Conservation (phyloP, 1,284 basidiomycete species). For the Omphalotus olearius region DNA sequence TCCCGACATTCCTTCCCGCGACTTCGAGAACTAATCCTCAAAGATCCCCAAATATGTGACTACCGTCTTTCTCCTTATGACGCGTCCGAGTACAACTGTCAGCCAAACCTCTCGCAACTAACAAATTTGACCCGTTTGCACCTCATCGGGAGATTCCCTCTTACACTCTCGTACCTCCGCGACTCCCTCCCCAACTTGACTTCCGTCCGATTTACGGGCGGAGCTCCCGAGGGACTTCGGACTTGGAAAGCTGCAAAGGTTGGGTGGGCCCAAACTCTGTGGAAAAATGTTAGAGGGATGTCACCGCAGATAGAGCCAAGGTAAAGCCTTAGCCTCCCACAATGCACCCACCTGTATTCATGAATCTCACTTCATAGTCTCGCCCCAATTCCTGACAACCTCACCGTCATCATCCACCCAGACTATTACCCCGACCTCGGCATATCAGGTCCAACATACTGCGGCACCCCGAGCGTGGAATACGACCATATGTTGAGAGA, state of each 20-base stretch:
- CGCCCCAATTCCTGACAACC: conserved; percentile 2
- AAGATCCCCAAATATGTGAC: not conserved
- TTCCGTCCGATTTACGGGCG: conserved; percentile 3
- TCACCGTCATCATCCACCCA: conserved; percentile 7
- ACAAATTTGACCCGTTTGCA: conserved; percentile 2
- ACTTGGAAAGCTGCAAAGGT: not conserved
- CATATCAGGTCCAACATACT: not conserved
- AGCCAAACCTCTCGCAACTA: not conserved
- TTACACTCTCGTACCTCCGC: not conserved
- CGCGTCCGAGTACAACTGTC: no score
- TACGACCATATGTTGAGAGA: not conserved
- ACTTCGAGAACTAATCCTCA: not conserved
- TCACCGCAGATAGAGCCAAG: no score
- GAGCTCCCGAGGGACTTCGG: no score
- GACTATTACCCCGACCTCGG: not conserved
- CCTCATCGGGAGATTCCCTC: not conserved
- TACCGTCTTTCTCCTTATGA: no score
- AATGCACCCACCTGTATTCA: not conserved
- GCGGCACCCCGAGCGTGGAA: not conserved
- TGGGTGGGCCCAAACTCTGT: not conserved
- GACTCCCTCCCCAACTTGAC: not conserved
- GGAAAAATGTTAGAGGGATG: no score
- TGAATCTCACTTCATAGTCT: not conserved
- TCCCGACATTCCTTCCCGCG: conserved; percentile 1
- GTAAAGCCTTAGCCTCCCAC: not conserved